phyloP scores from a whole-genome alignment of 495 filamentous ascomycete species.

The Ascodesmis nigricans region DNA sequence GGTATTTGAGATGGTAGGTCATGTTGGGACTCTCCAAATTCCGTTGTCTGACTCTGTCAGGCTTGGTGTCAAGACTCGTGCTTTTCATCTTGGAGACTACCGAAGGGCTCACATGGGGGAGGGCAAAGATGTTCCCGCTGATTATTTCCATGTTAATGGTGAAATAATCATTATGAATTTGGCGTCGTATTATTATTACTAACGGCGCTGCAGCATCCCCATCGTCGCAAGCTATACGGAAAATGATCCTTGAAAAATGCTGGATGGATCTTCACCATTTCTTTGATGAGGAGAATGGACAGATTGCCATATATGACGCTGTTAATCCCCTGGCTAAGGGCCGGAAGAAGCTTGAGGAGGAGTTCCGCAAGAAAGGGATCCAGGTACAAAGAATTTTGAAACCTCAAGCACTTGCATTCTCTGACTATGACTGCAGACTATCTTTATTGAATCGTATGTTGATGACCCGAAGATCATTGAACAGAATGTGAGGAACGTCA shows the following conservation, averaged over 20 bases:
- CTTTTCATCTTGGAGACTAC: conserved; percentile 96
- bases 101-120: conserved; percentile 71
- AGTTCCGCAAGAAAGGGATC: conserved; percentile 89
- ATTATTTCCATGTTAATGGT: conserved; percentile 94
- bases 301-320: conserved; percentile 96
- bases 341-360: conserved; percentile 71
- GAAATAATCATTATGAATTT: conserved; percentile 10
- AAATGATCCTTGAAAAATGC: conserved; percentile 95
- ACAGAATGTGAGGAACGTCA: conserved; percentile 91
- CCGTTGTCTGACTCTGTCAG: conserved; percentile 27
- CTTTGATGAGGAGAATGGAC: conserved; percentile 88
- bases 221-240: conserved; percentile 63
- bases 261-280: conserved; percentile 93
- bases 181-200: conserved; percentile 14
- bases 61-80: conserved; percentile 93
- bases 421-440: conserved; percentile 40
- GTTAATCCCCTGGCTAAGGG: conserved; percentile 80
- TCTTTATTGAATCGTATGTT: conserved; percentile 92
- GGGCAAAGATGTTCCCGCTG: conserved; percentile 73
- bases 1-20: conserved; percentile 79
- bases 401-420: too few relatives aligned
- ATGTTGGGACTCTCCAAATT: too few relatives aligned
- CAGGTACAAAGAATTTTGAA: conserved; percentile 38
- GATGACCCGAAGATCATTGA: conserved; percentile 83
- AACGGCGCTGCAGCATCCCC: conserved; percentile 37